Conservation (phyloP, 2,329 filamentous ascomycete genomes). For the Alternaria tenuissima region DNA sequence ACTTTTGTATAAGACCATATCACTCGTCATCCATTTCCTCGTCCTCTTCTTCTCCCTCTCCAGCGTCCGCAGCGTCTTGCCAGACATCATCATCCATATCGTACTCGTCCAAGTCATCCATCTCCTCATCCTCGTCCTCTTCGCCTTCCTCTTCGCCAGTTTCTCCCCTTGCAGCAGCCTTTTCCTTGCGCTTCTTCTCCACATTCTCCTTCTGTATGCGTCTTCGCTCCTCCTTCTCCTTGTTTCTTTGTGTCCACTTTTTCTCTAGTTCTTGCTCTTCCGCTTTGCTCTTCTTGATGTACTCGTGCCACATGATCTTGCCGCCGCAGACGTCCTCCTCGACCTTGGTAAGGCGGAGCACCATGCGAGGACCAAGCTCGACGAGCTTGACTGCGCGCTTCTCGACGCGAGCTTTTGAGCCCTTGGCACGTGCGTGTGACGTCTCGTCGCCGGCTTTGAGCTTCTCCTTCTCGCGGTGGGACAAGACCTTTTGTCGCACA, state of each 20-base stretch:
- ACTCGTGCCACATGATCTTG: slow-evolving; percentile 97
- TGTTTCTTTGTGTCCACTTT: slow-evolving; percentile 78
- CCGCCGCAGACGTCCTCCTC: slow-evolving; percentile 92
- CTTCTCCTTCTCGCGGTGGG: slow-evolving; percentile 59
- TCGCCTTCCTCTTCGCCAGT: slow-evolving; percentile 57
- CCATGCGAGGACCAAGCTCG: slow-evolving; percentile 91
- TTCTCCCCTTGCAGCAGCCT: slow-evolving; percentile 36
- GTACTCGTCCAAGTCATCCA: slow-evolving; percentile 59
- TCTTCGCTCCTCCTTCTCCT: slow-evolving; percentile 83
- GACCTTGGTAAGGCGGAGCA: slow-evolving; percentile 88
- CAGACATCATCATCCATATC: slow-evolving; percentile 61
- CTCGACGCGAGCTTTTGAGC: slow-evolving; percentile 66
- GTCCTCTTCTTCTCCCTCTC: slow-evolving; percentile 56
- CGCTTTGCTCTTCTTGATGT: slow-evolving; percentile 80
- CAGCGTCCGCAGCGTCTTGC: slow-evolving; percentile 61
- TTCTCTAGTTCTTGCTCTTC: slow-evolving; percentile 82
- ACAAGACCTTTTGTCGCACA: slow-evolving; percentile 69
- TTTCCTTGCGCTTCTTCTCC: slow-evolving; percentile 79
- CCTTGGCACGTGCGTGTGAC: slow-evolving; percentile 46
- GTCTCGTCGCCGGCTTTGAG: slow-evolving; percentile 53
- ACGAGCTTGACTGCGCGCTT: slow-evolving; percentile 89
- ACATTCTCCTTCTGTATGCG: slow-evolving; percentile 89
- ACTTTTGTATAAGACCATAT: slow-evolving; percentile 11
- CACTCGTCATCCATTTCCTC: slow-evolving; percentile 57
- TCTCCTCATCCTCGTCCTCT: slow-evolving; percentile 61